A percentile compares a stretch with the other conserved stretches of the same genome.
Evolutionary conservation across 2,329 filamentous ascomycete genomes (phyloP).

Genomic region (Cladosporium halotolerans): DNA sequence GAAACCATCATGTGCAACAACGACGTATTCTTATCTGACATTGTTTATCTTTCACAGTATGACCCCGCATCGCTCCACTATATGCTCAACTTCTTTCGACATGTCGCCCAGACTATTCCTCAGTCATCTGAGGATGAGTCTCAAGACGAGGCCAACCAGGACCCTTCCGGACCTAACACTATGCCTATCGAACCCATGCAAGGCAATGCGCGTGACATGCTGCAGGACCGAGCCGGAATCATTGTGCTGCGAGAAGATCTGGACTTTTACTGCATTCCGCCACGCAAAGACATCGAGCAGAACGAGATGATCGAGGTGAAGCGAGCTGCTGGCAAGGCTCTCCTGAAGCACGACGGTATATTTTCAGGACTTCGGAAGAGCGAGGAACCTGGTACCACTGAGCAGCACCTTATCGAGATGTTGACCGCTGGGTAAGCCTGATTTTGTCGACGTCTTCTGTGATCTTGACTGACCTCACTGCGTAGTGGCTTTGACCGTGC

Average conservation of each 20-base stretch:
- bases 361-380: conserved; percentile 93
- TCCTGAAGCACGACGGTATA: conserved; percentile 86
- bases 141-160: conserved; percentile 37
- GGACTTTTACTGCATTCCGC: conserved; percentile 95
- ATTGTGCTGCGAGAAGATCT: conserved; percentile 94
- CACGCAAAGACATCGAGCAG: conserved; percentile 73
- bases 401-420: conserved; percentile 99
- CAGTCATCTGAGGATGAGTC: conserved; percentile 51
- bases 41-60: conserved; percentile 62
- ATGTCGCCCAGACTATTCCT: conserved; percentile 92
- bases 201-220: conserved; percentile 62
- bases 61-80: conserved; percentile 94
- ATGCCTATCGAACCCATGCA: conserved; percentile 64
- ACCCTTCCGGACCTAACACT: conserved; percentile 51
- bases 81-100: conserved; percentile 98
- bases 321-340: conserved; percentile 77
- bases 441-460: not conserved
- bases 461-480: not conserved
- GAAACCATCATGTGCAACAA: conserved; percentile 36
- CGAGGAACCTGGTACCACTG: conserved; percentile 91
- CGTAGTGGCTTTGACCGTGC: conserved; percentile 90
- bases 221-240: conserved; percentile 86
- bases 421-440: conserved; percentile 80
- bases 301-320: conserved; percentile 94
- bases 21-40: conserved; percentile 51